phyloP scores from a whole-genome alignment of 345 rosid species.

The Gossypium australe region DNA sequence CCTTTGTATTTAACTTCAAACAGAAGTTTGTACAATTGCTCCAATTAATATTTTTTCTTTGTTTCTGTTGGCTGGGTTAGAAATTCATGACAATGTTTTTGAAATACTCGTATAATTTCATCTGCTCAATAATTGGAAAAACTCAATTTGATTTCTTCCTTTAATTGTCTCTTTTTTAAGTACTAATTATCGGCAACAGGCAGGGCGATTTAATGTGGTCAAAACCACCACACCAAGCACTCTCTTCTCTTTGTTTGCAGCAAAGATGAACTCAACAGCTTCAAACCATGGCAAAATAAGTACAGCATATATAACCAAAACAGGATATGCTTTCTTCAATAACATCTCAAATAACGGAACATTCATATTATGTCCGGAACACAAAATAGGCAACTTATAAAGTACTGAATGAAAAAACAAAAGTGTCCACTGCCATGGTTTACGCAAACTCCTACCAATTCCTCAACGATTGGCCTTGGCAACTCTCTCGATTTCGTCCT shows the following conservation, averaged over 20 bases:
- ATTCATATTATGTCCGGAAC: neutral
- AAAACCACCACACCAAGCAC: neutral
- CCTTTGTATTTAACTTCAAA: too few species aligned
- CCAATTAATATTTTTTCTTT: too few species aligned
- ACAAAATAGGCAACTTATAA: neutral
- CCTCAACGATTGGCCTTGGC: slow-evolving; percentile 96
- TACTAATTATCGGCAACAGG: too few species aligned
- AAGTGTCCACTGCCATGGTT: slow-evolving; percentile 1
- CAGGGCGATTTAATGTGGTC: neutral
- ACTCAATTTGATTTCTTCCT: too few species aligned
- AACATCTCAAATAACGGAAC: neutral
- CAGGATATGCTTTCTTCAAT: neutral
- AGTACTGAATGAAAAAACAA: slow-evolving; percentile 1
- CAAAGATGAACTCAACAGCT: neutral
- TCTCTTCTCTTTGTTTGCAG: neutral
- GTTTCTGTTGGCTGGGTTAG: too few species aligned
- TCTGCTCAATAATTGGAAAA: too few species aligned
- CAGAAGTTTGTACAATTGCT: too few species aligned
- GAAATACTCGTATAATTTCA: too few species aligned
- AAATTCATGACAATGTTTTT: too few species aligned
- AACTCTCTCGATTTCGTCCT: slow-evolving; percentile 95
- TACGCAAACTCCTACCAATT: neutral
- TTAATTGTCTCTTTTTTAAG: too few species aligned
- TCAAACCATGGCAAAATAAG: neutral
- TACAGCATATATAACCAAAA: neutral